These are phyloP conservation scores for Scleroderma bovista DNA, from an alignment of 768 basidiomycete genomes.

Conservation along the genomic window DNA sequence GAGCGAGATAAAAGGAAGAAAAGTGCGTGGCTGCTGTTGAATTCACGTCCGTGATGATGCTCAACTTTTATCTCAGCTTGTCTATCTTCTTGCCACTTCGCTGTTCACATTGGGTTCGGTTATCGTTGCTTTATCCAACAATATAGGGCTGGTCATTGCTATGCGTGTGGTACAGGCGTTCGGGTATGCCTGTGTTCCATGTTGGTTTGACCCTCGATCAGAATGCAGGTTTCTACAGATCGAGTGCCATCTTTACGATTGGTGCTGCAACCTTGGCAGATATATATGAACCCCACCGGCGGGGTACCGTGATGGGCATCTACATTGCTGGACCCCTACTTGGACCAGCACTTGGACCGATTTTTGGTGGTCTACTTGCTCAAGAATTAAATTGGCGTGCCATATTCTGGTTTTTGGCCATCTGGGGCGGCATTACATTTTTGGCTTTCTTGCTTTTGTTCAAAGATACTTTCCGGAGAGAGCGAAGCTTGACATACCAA, in stretches of 20 bases:
- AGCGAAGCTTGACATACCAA: constrained; percentile 80
- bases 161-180: constrained; percentile 63
- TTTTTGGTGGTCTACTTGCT: constrained; percentile 67
- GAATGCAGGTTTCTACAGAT: constrained; percentile 30
- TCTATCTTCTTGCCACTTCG: constrained; percentile 49
- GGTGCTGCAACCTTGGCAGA: constrained; percentile 79
- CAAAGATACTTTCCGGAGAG: constrained; percentile 78
- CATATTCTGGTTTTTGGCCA: constrained; percentile 79
- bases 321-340: constrained; percentile 79
- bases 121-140: constrained; percentile 52
- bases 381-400: constrained; percentile 73
- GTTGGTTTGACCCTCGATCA: neutral
- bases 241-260: constrained; percentile 64
- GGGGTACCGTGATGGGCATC: constrained; percentile 77
- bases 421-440: constrained; percentile 51
- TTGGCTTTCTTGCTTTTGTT: constrained; percentile 63
- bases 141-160: constrained; percentile 54
- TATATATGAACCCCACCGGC: constrained; percentile 67
- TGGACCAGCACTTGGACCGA: constrained; percentile 62
- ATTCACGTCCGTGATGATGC: neutral
- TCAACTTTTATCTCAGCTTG: constrained; percentile 30
- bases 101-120: constrained; percentile 53
- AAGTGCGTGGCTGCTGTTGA: constrained; percentile 32
- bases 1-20: constrained; percentile 64
- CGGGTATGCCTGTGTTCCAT: constrained; percentile 38